Base-by-base conservation (phyloP, 2,329 filamentous ascomycete species). In the Diplodia intermedia region DNA sequence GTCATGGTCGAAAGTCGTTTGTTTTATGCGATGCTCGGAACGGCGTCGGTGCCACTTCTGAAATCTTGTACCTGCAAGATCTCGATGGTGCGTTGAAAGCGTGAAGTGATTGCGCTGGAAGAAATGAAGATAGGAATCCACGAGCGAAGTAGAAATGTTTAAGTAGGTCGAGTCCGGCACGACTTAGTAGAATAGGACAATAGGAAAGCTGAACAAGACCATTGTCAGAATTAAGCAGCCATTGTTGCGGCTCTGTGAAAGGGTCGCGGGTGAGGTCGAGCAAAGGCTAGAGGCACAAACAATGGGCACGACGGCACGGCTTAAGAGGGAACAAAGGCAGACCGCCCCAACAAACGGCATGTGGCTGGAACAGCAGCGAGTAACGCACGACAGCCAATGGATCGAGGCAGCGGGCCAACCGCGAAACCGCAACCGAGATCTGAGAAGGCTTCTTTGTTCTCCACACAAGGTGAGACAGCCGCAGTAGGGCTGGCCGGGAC, bases 91-190 rank as follows among this genome's bases (percentile, higher is more conserved):
- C 11, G 50, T 26, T 5, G 38, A 33, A 57, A 36, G 23, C 4
- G 65, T 61, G 40, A 36, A 57, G 47, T 29, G 40, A 43, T 29
- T 49, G 26, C 14, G 23, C 47, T 33, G 14, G 50, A 65, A 53
- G 49, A 36, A 38, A 65, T 12, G 38, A 33, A 26, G 14, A 12
- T 4, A 29, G 1, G 18, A 49, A 55, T 33, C 29, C 18, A 38
- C 60, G 52, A 60, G n/a, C 14, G 26, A 50, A 36, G 68, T 23
- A 49, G 20, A 23, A 40, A 50, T 11, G 60, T 53, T 69, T 62
- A 61, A n/a, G 31, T 36, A 57, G 31, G 66, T 54, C 67, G 54
- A 73, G 72, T 62, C 71, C 23, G 61, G 68, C 38, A 62, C 60
- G 69, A 20, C 71, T 68, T 4, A 55, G 11, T 61, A 26, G 6